Percentiles rank a stretch among this genome's conserved stretches.
phyloP scores from a whole-genome alignment of 352 stramenopile genomes.

The Globisporangium middletonii region DNA sequence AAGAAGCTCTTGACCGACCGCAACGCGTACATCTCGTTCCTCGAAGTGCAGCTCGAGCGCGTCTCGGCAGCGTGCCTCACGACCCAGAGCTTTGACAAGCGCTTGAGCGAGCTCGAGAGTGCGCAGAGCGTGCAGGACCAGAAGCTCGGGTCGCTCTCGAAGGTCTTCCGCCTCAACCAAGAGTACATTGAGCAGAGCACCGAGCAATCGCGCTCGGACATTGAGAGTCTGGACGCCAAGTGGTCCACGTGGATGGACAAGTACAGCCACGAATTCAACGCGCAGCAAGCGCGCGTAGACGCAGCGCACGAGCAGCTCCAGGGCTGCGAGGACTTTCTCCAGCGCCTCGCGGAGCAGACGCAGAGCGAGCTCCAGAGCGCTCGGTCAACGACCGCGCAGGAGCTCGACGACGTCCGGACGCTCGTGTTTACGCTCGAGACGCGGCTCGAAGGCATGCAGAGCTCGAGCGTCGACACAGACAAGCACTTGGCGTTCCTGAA shows the following conservation, averaged over 20 bases:
- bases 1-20: conserved; percentile 82
- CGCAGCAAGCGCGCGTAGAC: conserved; percentile 26
- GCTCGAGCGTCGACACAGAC: conserved; percentile 23
- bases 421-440: conserved; percentile 40
- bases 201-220: conserved; percentile 30
- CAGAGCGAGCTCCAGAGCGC: conserved; percentile 20
- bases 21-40: conserved; percentile 83
- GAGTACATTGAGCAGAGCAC: conserved; percentile 58
- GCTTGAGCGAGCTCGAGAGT: conserved; percentile 46
- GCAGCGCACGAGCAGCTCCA: conserved; percentile 35
- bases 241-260: conserved; percentile 67
- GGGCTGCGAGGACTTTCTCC: conserved; percentile 35
- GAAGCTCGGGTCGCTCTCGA: conserved; percentile 60
- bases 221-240: conserved; percentile 29
- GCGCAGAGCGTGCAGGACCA: conserved; percentile 36
- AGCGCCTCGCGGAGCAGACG: conserved; percentile 24
- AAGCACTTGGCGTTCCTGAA: conserved; percentile 36
- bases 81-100: conserved; percentile 62
- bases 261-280: conserved; percentile 34
- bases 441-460: conserved; percentile 32
- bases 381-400: conserved; percentile 19
- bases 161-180: conserved; percentile 64
- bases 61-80: conserved; percentile 77
- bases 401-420: conserved; percentile 46
- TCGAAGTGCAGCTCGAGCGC: conserved; percentile 84